A percentile compares a stretch with the other conserved stretches of the same genome.
phyloP scores from a whole-genome alignment of 1,284 basidiomycete genomes.

The Fistulinella cinereoalba region DNA sequence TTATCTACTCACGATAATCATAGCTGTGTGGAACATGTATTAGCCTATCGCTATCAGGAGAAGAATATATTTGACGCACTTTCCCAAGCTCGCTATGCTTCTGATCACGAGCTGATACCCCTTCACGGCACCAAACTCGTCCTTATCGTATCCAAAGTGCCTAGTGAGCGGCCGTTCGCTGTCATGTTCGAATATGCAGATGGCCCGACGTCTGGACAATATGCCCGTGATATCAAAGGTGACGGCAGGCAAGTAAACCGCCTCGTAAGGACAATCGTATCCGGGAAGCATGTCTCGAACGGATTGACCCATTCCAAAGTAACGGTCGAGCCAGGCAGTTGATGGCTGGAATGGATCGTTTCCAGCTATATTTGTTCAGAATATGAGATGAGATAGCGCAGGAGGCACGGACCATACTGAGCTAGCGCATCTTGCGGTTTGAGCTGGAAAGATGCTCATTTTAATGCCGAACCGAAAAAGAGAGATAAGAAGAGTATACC shows the following conservation, averaged over 20 bases:
- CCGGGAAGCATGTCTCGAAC: constrained; percentile 58
- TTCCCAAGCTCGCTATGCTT: constrained; percentile 58
- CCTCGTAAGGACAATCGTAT: constrained; percentile 66
- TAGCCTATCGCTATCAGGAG: not conserved
- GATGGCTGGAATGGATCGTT: constrained; percentile 62
- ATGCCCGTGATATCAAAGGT: constrained; percentile 46
- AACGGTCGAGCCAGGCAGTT: constrained; percentile 64
- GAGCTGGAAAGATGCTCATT: constrained; percentile 36
- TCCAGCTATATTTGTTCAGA: constrained; percentile 40
- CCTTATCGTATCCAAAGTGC: constrained; percentile 50
- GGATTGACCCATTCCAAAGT: constrained; percentile 60
- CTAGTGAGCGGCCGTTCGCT: constrained; percentile 55
- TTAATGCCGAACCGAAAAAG: not conserved
- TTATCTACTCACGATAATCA: constrained; percentile 49
- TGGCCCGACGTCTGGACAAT: constrained; percentile 47
- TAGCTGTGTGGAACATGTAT: constrained; percentile 37
- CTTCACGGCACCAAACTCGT: constrained; percentile 57
- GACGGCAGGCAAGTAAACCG: constrained; percentile 56
- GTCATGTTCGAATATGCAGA: constrained; percentile 67
- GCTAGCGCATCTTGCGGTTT: constrained; percentile 60
- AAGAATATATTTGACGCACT: constrained; percentile 39
- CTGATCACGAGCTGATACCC: constrained; percentile 58
- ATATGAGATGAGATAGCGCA: not conserved
- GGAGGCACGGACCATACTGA: constrained; percentile 47
- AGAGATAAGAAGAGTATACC: constrained; percentile 26